A percentile compares a stretch with the other conserved stretches of the same genome.
phyloP scores from a whole-genome alignment of 2,329 filamentous ascomycete genomes.

The Aspergillus bombycis region DNA sequence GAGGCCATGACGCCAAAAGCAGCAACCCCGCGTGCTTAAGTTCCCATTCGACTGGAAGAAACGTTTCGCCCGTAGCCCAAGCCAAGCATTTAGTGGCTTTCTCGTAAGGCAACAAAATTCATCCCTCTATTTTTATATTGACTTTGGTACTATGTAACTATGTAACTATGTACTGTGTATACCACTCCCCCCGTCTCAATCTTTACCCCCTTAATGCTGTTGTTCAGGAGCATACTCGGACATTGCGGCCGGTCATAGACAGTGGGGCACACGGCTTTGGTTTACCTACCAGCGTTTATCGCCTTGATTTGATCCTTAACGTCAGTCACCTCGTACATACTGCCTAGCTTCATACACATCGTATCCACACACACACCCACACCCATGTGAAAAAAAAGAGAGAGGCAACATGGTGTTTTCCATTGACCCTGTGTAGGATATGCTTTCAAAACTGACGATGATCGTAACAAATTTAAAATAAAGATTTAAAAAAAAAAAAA shows the following conservation, averaged over 20 bases:
- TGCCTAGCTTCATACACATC: background rate
- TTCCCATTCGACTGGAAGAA: conserved; percentile 2
- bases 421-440: background rate
- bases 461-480: background rate
- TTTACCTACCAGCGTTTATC: background rate
- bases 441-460: background rate
- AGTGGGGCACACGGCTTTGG: conserved; percentile 3
- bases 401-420: background rate
- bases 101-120: conserved; percentile 15
- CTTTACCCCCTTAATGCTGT: background rate
- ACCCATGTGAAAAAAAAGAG: background rate
- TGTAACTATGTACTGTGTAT: too few species aligned
- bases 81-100: conserved; percentile 7
- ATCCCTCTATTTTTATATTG: conserved; percentile 4
- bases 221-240: background rate
- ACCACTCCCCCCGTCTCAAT: background rate
- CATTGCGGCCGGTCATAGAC: background rate
- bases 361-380: background rate
- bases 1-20: background rate
- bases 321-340: background rate
- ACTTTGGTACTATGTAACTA: background rate
- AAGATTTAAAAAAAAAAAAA: background rate
- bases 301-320: background rate
- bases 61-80: background rate
- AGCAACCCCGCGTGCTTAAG: conserved; percentile 5